These are phyloP conservation scores for Pseudozyma flocculosa DNA, from an alignment of 1,284 basidiomycete species.

Conservation along the genomic window DNA sequence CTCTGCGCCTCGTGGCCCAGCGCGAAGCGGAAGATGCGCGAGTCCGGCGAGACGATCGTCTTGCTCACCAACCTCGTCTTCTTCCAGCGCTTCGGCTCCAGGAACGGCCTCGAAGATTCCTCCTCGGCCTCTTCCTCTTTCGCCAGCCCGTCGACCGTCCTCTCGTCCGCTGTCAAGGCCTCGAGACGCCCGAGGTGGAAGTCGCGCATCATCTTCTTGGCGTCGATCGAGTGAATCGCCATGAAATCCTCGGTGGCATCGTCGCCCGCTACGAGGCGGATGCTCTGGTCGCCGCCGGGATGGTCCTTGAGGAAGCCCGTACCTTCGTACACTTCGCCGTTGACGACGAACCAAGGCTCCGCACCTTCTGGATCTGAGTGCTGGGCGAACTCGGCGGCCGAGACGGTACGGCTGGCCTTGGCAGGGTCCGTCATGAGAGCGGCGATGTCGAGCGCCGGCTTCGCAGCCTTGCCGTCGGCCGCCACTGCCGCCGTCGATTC, in stretches of 20 bases:
- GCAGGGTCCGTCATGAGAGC: constrained; percentile 32
- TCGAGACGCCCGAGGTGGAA: constrained; percentile 53
- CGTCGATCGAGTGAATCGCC: constrained; percentile 65
- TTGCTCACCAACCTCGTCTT: constrained; percentile 61
- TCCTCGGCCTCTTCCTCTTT: constrained; percentile 45
- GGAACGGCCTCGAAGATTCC: constrained; percentile 59
- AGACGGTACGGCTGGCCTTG: constrained; percentile 61
- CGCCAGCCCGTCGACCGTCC: too few species aligned
- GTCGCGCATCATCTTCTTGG: constrained; percentile 62
- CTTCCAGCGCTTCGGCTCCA: constrained; percentile 66
- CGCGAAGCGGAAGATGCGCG: constrained; percentile 65
- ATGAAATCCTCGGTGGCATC: constrained; percentile 70
- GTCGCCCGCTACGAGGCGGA: constrained; percentile 66
- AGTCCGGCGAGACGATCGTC: constrained; percentile 63
- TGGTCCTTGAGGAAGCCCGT: constrained; percentile 66
- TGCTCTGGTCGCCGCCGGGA: constrained; percentile 68
- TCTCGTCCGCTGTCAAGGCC: not conserved
- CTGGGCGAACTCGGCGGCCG: constrained; percentile 62
- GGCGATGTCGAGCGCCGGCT: constrained; percentile 23
- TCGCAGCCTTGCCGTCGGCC: too few species aligned
- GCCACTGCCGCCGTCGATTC: not conserved
- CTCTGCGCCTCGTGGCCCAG: constrained; percentile 61
- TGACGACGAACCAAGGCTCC: constrained; percentile 68
- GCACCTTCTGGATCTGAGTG: constrained; percentile 59
- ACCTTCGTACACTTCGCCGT: constrained; percentile 65